Base-by-base conservation (phyloP, 139 green algal genomes). In the Chlamydomonas sphaeroides region DNA sequence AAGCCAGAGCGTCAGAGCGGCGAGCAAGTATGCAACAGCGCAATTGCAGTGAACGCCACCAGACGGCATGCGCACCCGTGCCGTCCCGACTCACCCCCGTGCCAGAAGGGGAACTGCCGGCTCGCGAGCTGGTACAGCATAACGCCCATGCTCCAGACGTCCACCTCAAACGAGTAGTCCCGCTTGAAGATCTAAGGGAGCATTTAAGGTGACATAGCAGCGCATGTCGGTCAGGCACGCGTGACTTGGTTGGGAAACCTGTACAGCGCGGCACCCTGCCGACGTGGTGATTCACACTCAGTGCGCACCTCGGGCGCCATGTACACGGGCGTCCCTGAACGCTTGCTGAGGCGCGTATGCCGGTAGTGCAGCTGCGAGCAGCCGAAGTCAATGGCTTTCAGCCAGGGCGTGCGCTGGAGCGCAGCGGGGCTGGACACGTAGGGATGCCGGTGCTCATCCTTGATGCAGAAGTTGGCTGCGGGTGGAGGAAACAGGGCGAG, bases 81-180 rank as follows among this genome's bases (percentile, higher is more conserved):
- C n/a, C n/a, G n/a, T n/a, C n/a, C n/a, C n/a, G n/a, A n/a, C n/a
- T n/a, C n/a, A n/a, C n/a, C n/a, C 28, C 75, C 88, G 35, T 69
- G 39, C 82, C 87, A 94, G 62, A 91, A 93, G 30, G 91, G 91
- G 67, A 93, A 92, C 32, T 88, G 83, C 45, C 87, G 66, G 39
- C 87, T 84, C 28, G 87, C 86, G 41, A 95, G 88, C 85, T 93
- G 89, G 59, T 97, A 97, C 33, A 96, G 84, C 76, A 96, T 91
- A 59, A 97, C 92, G 72, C 94, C 95, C 23, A 94, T 57, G 38
- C 86, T 92, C 95, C 95, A 85, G 73, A 97, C 86, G 87, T 98
- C 95, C 23, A 88, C 91, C 80, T 95, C 85, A 26, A 83, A 77
- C 26, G 89, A 87, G 80, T 96, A 97, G 71, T 91, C 87, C 0